Evolutionary conservation across 306 rosid genomes (phyloP).

Genomic region (Pterocarpus macrocarpus): DNA sequence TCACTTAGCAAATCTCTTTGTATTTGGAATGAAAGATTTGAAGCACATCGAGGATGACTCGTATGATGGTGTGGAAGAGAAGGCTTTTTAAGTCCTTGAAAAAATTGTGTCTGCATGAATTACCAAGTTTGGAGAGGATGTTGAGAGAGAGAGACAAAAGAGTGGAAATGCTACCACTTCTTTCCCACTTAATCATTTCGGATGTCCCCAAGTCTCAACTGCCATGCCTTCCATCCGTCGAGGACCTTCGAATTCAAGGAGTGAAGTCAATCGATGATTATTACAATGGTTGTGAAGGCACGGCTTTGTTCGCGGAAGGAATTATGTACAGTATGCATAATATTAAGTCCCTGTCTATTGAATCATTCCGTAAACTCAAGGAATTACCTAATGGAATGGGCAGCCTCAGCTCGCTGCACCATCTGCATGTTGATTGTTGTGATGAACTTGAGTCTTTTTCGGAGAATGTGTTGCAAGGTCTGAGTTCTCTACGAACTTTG

Average conservation of each 20-base stretch:
- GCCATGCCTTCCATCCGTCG: neutral
- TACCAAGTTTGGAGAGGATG: conserved; percentile 28
- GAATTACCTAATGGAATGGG: neutral
- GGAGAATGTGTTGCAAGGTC: neutral
- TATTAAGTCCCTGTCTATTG: neutral
- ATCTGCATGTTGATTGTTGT: rapidly evolving
- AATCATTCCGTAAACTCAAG: neutral
- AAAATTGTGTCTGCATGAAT: rapidly evolving
- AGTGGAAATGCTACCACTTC: conserved; percentile 5
- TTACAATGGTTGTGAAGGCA: neutral
- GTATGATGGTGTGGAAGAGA: neutral
- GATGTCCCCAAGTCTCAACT: neutral
- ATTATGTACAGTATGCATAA: neutral
- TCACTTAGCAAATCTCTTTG: neutral
- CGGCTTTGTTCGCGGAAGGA: neutral
- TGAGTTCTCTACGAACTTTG: conserved; percentile 2
- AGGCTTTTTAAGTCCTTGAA: conserved; percentile 34
- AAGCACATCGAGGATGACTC: conserved; percentile 2
- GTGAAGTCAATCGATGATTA: too few relatives aligned
- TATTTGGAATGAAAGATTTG: conserved; percentile 1
- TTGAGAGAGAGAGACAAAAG: neutral
- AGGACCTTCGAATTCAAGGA: neutral
- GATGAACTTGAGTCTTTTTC: neutral
- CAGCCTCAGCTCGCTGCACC: neutral
- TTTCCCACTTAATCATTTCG: neutral